These are phyloP conservation scores for Metschnikowia bowlesiae DNA, from an alignment of 805 yeast species.

Conservation along the genomic window DNA sequence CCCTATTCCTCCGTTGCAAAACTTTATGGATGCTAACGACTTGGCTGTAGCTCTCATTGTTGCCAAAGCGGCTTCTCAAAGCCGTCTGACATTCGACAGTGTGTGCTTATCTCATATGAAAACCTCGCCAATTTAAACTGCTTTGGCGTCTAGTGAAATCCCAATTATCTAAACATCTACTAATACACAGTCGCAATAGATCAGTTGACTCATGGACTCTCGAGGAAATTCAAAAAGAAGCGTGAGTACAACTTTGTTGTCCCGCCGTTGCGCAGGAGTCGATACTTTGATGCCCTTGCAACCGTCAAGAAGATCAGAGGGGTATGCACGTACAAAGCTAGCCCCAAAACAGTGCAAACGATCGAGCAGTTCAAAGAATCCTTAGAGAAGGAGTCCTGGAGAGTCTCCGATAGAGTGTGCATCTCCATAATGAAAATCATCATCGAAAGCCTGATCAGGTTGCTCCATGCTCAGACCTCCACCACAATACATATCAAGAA, in stretches of 20 bases:
- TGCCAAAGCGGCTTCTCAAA: slow-evolving; percentile 7
- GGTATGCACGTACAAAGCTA: slow-evolving; percentile 5
- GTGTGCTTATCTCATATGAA: background rate
- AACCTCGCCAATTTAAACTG: background rate
- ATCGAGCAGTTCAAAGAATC: slow-evolving; percentile 1
- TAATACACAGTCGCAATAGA: slow-evolving; percentile 5
- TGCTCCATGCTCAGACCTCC: background rate
- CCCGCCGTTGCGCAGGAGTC: slow-evolving; percentile 1
- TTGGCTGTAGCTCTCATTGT: slow-evolving; percentile 14
- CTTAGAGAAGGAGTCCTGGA: slow-evolving; percentile 4
- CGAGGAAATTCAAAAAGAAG: background rate
- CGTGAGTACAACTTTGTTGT: background rate
- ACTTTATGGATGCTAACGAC: slow-evolving; percentile 9
- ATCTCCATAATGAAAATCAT: slow-evolving; percentile 1
- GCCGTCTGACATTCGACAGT: slow-evolving; percentile 9
- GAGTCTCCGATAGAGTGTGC: background rate
- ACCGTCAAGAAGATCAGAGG: slow-evolving; percentile 6
- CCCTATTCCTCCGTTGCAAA: background rate
- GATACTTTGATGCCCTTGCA: slow-evolving; percentile 3
- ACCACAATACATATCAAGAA: background rate
- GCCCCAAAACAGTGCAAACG: slow-evolving; percentile 3
- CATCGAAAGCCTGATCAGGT: slow-evolving; percentile 7
- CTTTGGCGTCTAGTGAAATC: too few species aligned
- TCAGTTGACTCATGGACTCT: slow-evolving; percentile 1
- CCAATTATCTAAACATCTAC: background rate